A percentile compares a stretch with the other conserved stretches of the same genome.
These are phyloP conservation scores for Hsuehochloa calcarea DNA, from an alignment of 176 grass and related monocot genomes.

Conservation along the genomic window DNA sequence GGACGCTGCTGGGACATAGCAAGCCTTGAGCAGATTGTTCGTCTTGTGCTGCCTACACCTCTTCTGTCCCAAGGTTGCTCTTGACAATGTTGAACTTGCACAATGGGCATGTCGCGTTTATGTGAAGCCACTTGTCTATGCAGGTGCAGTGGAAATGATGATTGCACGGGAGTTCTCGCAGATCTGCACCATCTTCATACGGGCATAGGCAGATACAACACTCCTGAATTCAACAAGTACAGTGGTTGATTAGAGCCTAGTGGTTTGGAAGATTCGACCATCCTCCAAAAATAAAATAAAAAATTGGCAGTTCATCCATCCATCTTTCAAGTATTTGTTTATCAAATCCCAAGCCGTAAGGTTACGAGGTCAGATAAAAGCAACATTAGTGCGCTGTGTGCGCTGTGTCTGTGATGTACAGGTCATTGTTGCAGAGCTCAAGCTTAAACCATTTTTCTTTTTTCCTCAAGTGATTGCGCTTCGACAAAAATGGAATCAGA, in stretches of 20 bases:
- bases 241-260: neutral
- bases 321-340: neutral
- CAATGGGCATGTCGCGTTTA: constrained; percentile 80
- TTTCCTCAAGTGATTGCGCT: too few relatives aligned
- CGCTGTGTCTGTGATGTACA: neutral
- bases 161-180: constrained; percentile 78
- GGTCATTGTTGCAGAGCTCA: neutral
- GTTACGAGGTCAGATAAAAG: neutral
- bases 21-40: neutral
- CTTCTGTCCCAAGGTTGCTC: constrained; percentile 49
- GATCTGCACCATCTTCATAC: constrained; percentile 71
- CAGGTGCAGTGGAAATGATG: constrained; percentile 90
- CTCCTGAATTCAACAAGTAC: constrained; percentile 48
- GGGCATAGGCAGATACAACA: constrained; percentile 85
- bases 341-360: neutral
- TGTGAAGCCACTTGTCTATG: constrained; percentile 91
- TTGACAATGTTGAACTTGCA: constrained; percentile 87
- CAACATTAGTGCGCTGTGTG: neutral
- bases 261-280: neutral
- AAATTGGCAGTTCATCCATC: neutral
- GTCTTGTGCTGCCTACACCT: constrained; percentile 49
- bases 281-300: neutral
- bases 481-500: too few relatives aligned
- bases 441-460: neutral
- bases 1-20: neutral